Evolutionary conservation across 2,329 filamentous ascomycete species (phyloP).

Genomic region (Gnomoniopsis smithogilvyi): DNA sequence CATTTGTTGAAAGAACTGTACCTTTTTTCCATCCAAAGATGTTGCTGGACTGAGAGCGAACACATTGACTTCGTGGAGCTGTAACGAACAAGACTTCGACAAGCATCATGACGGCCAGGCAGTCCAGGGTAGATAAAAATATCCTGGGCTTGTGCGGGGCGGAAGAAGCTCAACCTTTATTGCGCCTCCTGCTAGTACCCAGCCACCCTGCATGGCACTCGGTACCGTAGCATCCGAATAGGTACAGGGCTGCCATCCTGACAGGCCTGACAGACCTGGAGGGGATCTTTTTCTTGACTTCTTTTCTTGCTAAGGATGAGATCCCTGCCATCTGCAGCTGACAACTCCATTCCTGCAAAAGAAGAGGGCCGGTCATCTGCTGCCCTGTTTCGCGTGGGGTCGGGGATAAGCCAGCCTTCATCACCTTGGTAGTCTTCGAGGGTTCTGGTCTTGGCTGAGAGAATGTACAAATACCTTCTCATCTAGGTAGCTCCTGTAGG

Average conservation of each 20-base stretch:
- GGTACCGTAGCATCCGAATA: too few species aligned
- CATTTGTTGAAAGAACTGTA: too few species aligned
- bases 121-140: slow-evolving; percentile 17
- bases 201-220: slow-evolving; percentile 14
- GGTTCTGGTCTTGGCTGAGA: slow-evolving; percentile 2
- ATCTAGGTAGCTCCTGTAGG: too few species aligned
- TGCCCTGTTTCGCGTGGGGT: background rate
- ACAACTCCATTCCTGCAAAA: slow-evolving; percentile 8
- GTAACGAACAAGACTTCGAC: too few species aligned
- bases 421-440: background rate
- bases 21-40: too few species aligned
- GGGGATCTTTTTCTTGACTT: too few species aligned
- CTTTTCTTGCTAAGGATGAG: background rate
- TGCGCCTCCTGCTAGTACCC: slow-evolving; percentile 8
- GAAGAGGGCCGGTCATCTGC: background rate
- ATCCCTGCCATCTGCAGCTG: slow-evolving; percentile 5
- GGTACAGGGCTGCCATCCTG: too few species aligned
- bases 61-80: too few species aligned
- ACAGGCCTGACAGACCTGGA: too few species aligned
- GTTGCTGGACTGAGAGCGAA: too few species aligned
- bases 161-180: slow-evolving; percentile 5
- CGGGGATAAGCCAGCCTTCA: slow-evolving; percentile 6
- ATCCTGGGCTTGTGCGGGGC: slow-evolving; percentile 12
- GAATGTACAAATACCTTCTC: background rate
- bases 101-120: slow-evolving; percentile 3